Base-by-base conservation (phyloP, 305 asterid genomes). In the Coffea humblotiana region DNA sequence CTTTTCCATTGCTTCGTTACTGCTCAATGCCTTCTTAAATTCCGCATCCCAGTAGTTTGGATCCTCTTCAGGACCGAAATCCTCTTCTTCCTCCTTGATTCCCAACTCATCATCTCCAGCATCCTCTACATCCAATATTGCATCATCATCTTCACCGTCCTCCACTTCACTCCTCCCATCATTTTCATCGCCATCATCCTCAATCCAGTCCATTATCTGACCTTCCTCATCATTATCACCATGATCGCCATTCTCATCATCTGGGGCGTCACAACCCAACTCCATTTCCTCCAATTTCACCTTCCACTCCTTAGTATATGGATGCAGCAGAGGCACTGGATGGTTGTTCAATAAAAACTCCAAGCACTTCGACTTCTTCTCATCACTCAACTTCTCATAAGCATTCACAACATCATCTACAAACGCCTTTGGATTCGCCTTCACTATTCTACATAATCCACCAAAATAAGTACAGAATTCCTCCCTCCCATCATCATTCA, bases 191-290 rank as follows among this genome's bases (percentile, higher is more conserved):
- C 86, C 93, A 52, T 91, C 94, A 71, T 92, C 97, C 86, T 95
- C 98, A 69, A 93, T 83, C 99, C 99, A 95, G 88, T 95, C 99
- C 49, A 90, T 77, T 14, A 91, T 85, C 84, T 92, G 92, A 51
- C 72, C 76, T 75, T 85, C 92, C 21, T 79, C 89, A 35, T 74
- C 32, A 21, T 67, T 76, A 61, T 83, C 75, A 37, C 78, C 77
- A 66, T 70, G 72, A 72, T 76, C 67, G 23, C 63, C 84, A 79
- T 88, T 40, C 5, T 40, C 91, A 29, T 88, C 88, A 74, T 95
- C 99, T 0, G 99, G 98, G 13, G 99, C 99, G 77, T 95, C 99
- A 52, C 99, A 93, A 14, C 99, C 99, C 88, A 95, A 82, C 88
- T 95, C 98, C 96, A 92, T 84, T 47, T 95, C 99, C 89, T 95